These are phyloP conservation scores for Solioccasus polychromus DNA, from an alignment of 768 basidiomycete species.

Conservation along the genomic window DNA sequence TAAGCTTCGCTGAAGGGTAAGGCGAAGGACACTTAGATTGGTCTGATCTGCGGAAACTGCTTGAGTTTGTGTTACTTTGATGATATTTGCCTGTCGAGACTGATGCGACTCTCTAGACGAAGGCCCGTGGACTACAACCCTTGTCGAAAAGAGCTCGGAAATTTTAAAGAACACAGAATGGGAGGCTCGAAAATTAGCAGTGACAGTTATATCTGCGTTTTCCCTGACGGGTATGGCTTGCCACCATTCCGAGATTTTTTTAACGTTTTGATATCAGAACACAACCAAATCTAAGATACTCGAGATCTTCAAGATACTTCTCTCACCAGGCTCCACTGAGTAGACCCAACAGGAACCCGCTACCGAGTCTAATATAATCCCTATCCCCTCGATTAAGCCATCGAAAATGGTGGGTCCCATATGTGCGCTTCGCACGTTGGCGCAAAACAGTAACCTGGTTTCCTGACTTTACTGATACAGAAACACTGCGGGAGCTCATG, in stretches of 20 bases:
- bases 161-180: background rate
- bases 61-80: too few relatives aligned
- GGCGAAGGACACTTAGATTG: too few relatives aligned
- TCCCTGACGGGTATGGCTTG: constrained; percentile 4
- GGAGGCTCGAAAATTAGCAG: constrained; percentile 3
- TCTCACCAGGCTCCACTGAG: too few relatives aligned
- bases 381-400: too few relatives aligned
- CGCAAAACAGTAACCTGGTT: constrained; percentile 3
- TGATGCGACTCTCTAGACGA: too few relatives aligned
- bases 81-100: too few relatives aligned
- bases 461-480: background rate
- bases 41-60: too few relatives aligned
- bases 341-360: too few relatives aligned
- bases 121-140: background rate
- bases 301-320: constrained; percentile 4
- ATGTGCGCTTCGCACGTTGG: constrained; percentile 5
- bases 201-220: constrained; percentile 5
- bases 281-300: background rate
- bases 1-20: too few relatives aligned
- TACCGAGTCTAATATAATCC: too few relatives aligned
- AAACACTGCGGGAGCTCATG: background rate
- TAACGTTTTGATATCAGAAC: background rate
- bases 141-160: background rate
- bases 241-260: background rate
- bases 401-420: constrained; percentile 8